Evolutionary conservation across 2,329 filamentous ascomycete species (phyloP).

Genomic region (Alternaria metachromatica): DNA sequence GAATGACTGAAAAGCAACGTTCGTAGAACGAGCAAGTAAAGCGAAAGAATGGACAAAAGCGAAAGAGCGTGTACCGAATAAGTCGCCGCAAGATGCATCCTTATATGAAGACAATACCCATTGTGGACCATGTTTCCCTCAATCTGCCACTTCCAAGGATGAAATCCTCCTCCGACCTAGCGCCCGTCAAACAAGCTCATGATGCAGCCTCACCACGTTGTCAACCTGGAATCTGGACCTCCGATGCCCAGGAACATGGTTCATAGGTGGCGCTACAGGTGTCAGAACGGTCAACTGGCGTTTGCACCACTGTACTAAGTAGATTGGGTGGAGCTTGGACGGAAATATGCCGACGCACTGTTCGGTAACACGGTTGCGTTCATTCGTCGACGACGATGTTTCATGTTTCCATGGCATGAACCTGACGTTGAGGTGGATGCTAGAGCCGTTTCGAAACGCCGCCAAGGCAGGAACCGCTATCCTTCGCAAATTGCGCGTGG

Average conservation of each 20-base stretch:
- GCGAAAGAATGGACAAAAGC: slow-evolving; percentile 19
- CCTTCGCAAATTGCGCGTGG: slow-evolving; percentile 12
- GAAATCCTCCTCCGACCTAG: slow-evolving; percentile 12
- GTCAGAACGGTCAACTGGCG: slow-evolving; percentile 22
- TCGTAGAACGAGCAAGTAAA: slow-evolving; percentile 22
- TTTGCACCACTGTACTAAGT: slow-evolving; percentile 29
- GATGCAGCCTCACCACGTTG: slow-evolving; percentile 14
- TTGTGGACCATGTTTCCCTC: slow-evolving; percentile 26
- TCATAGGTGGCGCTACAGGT: slow-evolving; percentile 14
- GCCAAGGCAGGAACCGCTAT: slow-evolving; percentile 16
- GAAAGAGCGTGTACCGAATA: slow-evolving; percentile 13
- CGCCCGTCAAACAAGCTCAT: slow-evolving; percentile 14
- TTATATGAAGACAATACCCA: slow-evolving; percentile 22
- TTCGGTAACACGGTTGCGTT: not conserved
- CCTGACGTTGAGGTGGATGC: slow-evolving; percentile 17
- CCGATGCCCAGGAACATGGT: slow-evolving; percentile 20
- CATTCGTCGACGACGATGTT: slow-evolving; percentile 16
- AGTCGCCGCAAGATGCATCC: not conserved
- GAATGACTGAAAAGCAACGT: slow-evolving; percentile 24
- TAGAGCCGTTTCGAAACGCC: slow-evolving; percentile 30
- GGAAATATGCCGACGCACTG: slow-evolving; percentile 14
- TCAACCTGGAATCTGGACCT: slow-evolving; percentile 13
- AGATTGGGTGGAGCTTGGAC: slow-evolving; percentile 29
- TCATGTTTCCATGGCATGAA: slow-evolving; percentile 18
- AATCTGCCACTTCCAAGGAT: slow-evolving; percentile 23